Percentiles rank a stretch among this genome's conserved stretches.
Evolutionary conservation across 805 yeast genomes (phyloP).

Genomic region (Blastobotrys terrestris): DNA sequence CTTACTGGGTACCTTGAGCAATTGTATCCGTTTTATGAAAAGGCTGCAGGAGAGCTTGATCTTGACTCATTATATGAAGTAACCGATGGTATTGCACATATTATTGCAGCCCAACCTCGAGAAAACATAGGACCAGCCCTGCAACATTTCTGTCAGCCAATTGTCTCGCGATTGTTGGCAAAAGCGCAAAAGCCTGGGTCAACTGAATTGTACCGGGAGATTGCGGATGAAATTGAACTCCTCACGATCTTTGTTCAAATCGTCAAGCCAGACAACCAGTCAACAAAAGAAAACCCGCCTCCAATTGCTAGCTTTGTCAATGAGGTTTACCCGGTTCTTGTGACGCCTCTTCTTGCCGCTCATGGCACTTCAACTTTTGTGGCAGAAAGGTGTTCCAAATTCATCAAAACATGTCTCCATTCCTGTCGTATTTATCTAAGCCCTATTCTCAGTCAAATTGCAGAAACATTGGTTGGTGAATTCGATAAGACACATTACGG

Average conservation of each 20-base stretch:
- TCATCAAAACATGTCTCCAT: conserved; percentile 59
- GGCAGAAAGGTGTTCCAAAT: conserved; percentile 69
- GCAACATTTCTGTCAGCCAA: conserved; percentile 60
- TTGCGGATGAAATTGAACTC: conserved; percentile 72
- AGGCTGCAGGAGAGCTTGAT: conserved; percentile 50
- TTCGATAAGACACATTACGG: conserved; percentile 67
- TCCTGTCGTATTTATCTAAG: conserved; percentile 50
- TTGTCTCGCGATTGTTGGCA: conserved; percentile 36
- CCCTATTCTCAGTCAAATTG: conserved; percentile 58
- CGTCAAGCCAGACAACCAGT: conserved; percentile 32
- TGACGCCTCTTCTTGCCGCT: conserved; percentile 42
- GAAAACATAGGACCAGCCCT: conserved; percentile 49
- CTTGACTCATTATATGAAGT: conserved; percentile 67
- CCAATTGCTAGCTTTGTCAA: conserved; percentile 48
- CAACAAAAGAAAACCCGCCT: conserved; percentile 38
- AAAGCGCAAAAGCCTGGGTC: conserved; percentile 24
- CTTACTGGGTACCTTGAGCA: conserved; percentile 67
- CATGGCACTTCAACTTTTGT: conserved; percentile 57
- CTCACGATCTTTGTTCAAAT: conserved; percentile 54
- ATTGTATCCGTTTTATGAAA: conserved; percentile 64
- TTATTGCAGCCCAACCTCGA: conserved; percentile 52
- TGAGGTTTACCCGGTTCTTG: conserved; percentile 53
- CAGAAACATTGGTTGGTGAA: conserved; percentile 60
- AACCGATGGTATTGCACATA: conserved; percentile 84
- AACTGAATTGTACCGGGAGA: conserved; percentile 37